These are phyloP conservation scores for Rhododendron mucronatum DNA, from an alignment of 148 eudicot species.

Conservation along the genomic window DNA sequence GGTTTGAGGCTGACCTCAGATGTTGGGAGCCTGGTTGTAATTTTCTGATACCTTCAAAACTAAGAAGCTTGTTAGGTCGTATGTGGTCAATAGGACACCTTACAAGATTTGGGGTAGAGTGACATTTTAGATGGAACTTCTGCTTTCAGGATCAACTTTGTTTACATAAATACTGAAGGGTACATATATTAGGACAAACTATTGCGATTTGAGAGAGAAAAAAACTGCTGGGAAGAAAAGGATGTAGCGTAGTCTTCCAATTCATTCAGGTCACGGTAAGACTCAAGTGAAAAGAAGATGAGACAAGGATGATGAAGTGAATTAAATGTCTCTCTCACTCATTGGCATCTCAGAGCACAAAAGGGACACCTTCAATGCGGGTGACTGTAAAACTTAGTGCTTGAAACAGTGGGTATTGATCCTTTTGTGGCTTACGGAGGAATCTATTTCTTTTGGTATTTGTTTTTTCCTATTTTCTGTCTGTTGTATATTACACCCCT, in stretches of 20 bases:
- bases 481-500: neutral
- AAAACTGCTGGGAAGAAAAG: neutral
- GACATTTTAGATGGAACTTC: neutral
- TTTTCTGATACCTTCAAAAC: neutral
- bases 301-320: neutral
- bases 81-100: neutral
- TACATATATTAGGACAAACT: neutral
- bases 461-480: neutral
- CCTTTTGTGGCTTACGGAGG: neutral
- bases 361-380: neutral
- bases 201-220: neutral
- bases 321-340: neutral
- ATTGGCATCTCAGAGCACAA: no score
- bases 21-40: neutral
- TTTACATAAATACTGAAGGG: neutral
- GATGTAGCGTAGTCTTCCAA: neutral
- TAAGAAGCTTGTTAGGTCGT: neutral
- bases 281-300: neutral
- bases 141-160: neutral
- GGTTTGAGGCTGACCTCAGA: neutral
- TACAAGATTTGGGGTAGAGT: neutral
- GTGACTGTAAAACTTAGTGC: neutral
- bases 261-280: neutral
- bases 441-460: neutral
- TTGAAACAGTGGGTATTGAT: neutral